Percentiles rank a stretch among this genome's conserved stretches.
Evolutionary conservation across 2,329 filamentous ascomycete species (phyloP).

Genomic region (Thielaviopsis ethacetica): DNA sequence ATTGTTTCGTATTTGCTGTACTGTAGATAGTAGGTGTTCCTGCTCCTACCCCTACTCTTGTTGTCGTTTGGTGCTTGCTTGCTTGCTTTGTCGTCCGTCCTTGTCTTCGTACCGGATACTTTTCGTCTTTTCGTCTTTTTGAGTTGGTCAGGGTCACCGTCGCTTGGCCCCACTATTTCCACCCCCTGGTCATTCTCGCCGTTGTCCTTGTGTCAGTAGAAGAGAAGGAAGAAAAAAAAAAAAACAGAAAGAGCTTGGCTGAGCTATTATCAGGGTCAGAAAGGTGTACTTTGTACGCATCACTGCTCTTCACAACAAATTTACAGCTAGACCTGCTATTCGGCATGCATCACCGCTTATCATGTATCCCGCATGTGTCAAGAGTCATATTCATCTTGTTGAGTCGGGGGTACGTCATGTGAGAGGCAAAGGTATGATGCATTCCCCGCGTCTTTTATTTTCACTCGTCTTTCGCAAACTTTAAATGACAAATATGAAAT

Average conservation of each 20-base stretch:
- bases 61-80: neutral
- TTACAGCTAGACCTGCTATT: too few relatives aligned
- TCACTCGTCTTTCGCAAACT: neutral
- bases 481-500: neutral
- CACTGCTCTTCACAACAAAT: too few relatives aligned
- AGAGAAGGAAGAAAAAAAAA: neutral
- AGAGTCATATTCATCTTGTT: neutral
- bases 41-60: neutral
- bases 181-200: too few relatives aligned
- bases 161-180: neutral
- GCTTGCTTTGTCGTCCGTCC: neutral
- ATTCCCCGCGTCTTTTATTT: neutral
- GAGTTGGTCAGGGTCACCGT: neutral
- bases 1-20: neutral
- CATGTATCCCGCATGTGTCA: neutral
- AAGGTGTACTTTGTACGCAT: too few relatives aligned
- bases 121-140: neutral
- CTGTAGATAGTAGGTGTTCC: too few relatives aligned
- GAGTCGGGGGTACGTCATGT: neutral
- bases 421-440: neutral
- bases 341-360: neutral
- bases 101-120: conserved; percentile 2
- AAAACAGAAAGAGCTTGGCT: neutral
- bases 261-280: too few relatives aligned
- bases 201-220: neutral